Evolutionary conservation across 306 rosid genomes (phyloP).

Genomic region (Trifolium pratense): DNA sequence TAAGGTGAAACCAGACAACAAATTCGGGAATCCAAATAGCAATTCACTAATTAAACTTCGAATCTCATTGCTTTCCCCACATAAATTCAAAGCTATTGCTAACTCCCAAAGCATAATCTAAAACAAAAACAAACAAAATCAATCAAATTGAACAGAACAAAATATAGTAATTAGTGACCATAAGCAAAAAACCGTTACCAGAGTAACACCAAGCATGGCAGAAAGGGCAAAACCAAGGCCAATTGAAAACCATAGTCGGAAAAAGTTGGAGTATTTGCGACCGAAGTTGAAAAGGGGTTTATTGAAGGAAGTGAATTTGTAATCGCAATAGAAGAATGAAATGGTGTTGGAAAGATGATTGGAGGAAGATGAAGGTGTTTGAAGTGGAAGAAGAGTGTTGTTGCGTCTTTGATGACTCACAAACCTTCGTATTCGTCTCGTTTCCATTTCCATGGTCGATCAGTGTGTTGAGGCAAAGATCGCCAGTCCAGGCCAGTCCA

Average conservation of each 20-base stretch:
- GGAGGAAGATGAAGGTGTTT: neutral
- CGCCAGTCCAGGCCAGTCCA: no score
- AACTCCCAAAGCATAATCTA: constrained; percentile 72
- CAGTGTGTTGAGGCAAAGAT: no score
- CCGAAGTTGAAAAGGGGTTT: neutral
- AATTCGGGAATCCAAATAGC: constrained; percentile 60
- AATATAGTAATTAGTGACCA: neutral
- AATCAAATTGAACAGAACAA: constrained; percentile 1
- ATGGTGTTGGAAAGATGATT: neutral
- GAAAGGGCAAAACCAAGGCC: constrained; percentile 8
- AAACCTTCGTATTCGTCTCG: constrained; percentile 7
- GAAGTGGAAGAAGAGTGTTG: constrained; percentile 7
- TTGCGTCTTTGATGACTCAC: neutral
- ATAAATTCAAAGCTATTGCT: constrained; percentile 53
- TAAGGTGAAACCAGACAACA: constrained; percentile 48
- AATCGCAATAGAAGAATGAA: constrained; percentile 3
- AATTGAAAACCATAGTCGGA: constrained; percentile 8
- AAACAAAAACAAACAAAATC: neutral
- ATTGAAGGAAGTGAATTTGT: neutral
- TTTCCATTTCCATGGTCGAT: constrained; percentile 19
- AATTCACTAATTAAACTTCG: constrained; percentile 39
- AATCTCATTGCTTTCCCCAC: constrained; percentile 36
- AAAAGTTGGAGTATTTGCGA: neutral
- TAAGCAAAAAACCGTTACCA: neutral
- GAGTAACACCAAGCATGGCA: neutral